Evolutionary conservation across 2,329 filamentous ascomycete species (phyloP).

Genomic region (Penicillium corylophilum): DNA sequence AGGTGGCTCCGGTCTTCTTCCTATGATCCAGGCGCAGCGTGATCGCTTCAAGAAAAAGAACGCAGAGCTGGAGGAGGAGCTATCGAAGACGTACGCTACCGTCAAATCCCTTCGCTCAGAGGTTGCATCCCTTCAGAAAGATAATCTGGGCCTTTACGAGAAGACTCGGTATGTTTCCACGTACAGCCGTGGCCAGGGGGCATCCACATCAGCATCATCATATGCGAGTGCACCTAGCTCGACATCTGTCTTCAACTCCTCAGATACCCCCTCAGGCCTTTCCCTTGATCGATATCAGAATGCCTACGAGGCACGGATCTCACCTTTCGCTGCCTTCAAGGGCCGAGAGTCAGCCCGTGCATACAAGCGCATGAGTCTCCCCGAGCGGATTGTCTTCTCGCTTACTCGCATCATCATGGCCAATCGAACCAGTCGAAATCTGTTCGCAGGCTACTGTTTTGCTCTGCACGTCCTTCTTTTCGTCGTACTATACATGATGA

Average conservation of each 20-base stretch:
- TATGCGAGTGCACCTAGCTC: slow-evolving; percentile 70
- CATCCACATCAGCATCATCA: slow-evolving; percentile 61
- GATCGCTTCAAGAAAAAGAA: slow-evolving; percentile 99
- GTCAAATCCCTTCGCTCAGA: slow-evolving; percentile 87
- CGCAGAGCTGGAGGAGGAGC: slow-evolving; percentile 80
- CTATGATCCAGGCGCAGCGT: slow-evolving; percentile 96
- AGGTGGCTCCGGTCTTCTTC: slow-evolving; percentile 82
- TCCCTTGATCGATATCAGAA: slow-evolving; percentile 82
- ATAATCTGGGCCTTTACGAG: slow-evolving; percentile 94
- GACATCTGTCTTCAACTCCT: slow-evolving; percentile 63
- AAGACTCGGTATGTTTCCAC: slow-evolving; percentile 96
- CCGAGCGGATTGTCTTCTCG: slow-evolving; percentile 86
- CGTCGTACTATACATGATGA: slow-evolving; percentile 80
- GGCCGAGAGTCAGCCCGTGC: slow-evolving; percentile 89
- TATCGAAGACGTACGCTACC: slow-evolving; percentile 77
- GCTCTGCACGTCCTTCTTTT: slow-evolving; percentile 87
- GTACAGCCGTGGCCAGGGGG: slow-evolving; percentile 72
- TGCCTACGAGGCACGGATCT: slow-evolving; percentile 92
- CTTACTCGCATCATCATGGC: slow-evolving; percentile 88
- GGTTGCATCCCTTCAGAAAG: slow-evolving; percentile 86
- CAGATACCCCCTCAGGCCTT: slow-evolving; percentile 61
- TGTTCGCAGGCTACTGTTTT: slow-evolving; percentile 90
- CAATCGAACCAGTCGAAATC: slow-evolving; percentile 83
- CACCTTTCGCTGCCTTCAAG: slow-evolving; percentile 91
- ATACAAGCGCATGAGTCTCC: slow-evolving; percentile 88